Evolutionary conservation across 495 filamentous ascomycete species (phyloP).

Genomic region (Chaetomium cochliodes): DNA sequence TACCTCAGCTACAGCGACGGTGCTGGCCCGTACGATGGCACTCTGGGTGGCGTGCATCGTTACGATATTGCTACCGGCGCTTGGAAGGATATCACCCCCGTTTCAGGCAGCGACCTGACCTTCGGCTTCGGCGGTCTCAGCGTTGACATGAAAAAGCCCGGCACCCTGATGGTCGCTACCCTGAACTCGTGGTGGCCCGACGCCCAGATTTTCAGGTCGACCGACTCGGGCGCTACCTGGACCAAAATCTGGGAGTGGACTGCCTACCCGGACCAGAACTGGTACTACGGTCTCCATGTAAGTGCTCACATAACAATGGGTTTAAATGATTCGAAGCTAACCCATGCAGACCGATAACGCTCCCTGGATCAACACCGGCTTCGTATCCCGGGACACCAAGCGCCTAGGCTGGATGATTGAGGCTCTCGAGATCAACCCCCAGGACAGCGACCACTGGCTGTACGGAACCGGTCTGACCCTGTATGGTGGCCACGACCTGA

Average conservation of each 20-base stretch:
- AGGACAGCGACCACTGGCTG: conserved; percentile 60
- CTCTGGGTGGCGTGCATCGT: conserved; percentile 50
- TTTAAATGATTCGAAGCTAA: conserved; percentile 23
- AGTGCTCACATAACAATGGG: conserved; percentile 22
- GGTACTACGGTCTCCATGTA: conserved; percentile 46
- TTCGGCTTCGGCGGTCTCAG: conserved; percentile 59
- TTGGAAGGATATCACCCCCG: conserved; percentile 58
- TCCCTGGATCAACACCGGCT: conserved; percentile 51
- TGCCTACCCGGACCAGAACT: conserved; percentile 47
- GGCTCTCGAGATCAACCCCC: conserved; percentile 57
- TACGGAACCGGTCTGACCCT: conserved; percentile 59
- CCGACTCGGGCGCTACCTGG: conserved; percentile 55
- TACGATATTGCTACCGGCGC: conserved; percentile 50
- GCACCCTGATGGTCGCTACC: conserved; percentile 55
- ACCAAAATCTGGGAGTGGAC: conserved; percentile 53
- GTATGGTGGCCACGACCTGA: conserved; percentile 53
- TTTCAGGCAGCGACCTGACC: conserved; percentile 40
- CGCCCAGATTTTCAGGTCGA: conserved; percentile 54
- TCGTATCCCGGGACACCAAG: conserved; percentile 47
- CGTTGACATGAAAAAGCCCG: conserved; percentile 54
- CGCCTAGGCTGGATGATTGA: conserved; percentile 65
- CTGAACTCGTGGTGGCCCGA: conserved; percentile 62
- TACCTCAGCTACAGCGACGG: conserved; percentile 59
- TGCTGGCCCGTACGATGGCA: conserved; percentile 57
- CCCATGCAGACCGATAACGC: conserved; percentile 38